Percentiles rank a stretch among this genome's conserved stretches.
phyloP scores from a whole-genome alignment of 73 alveolate species.

The Effrenium voratum region DNA sequence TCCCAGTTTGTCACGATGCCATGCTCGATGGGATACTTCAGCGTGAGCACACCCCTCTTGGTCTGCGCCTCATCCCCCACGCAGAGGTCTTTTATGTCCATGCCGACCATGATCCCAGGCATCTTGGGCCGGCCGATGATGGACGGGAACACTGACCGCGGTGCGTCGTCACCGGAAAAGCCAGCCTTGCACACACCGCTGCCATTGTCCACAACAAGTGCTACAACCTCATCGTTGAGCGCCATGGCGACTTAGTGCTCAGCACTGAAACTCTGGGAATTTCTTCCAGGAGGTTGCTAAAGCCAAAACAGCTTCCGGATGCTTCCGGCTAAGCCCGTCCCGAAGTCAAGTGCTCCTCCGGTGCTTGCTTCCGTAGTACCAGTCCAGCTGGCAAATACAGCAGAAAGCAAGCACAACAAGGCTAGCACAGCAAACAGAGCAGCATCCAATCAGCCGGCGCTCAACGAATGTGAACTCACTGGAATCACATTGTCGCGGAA shows the following conservation, averaged over 20 bases:
- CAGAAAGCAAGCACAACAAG: no score
- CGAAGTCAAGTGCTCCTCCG: no score
- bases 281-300: no score
- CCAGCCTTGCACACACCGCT: conserved; percentile 98
- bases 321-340: no score
- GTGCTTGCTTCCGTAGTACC: no score
- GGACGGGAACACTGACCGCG: conserved; percentile 97
- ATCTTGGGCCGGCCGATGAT: conserved; percentile 98
- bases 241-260: conserved; percentile 95
- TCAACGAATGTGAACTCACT: no score
- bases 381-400: no score
- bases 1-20: conserved; percentile 97
- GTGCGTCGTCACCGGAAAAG: conserved; percentile 99
- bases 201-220: conserved; percentile 95
- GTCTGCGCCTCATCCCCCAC: conserved; percentile 97
- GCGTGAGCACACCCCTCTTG: conserved; percentile 98
- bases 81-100: conserved; percentile 96
- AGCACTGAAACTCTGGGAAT: no score
- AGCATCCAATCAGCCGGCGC: no score
- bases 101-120: conserved; percentile 98
- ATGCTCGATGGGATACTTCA: conserved; percentile 97
- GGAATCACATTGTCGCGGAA: no score
- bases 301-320: no score
- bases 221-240: conserved; percentile 95
- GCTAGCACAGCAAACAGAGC: no score